Evolutionary conservation across 768 basidiomycete species (phyloP), one percentile per base, ranked within the genome.

Genomic region (Lactifluus piperatus): DNA sequence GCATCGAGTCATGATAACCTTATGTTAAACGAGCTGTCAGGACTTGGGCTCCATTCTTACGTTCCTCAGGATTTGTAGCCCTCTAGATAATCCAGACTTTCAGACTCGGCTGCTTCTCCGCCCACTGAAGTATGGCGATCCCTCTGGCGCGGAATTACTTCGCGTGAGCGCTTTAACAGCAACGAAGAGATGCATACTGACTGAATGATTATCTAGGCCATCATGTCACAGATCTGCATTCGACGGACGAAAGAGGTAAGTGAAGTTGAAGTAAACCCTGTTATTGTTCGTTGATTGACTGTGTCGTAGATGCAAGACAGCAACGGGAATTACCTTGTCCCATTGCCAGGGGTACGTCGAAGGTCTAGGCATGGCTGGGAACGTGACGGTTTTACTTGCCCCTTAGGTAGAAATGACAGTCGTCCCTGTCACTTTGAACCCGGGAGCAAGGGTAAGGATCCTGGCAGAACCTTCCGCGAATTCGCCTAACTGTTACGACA

Each of bases 1-100:
- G 29, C 34, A 24, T 34, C 37, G 22, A 2, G 11, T 39, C 24
- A 34, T 41, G 20, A 6, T 8, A 10, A 14, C 13, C 36, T 8
- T 20, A 24, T 26, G 58, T 45, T 44, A 32, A 54, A 48, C 37
- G 47, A 46, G n/a, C 26, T 26, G 54, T n/a, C 62, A 91, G 85
- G 93, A 95, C 71, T 81, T 97, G 20, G 91, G 94, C 3, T 89
- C 93, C 10, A 74, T 94, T 51, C 73, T 97, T 24, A 84, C 82
- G 2, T 97, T 97, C 73, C 77, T 95, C 36, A 79, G 76, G 68
- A 83, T 95, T n/a, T 97, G 94, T 68, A 78, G 74, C 37, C 94
- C 94, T 0, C 73, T 97, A 6, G 89, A 94, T 68, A 79, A 90
- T 10, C 84, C 86, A 52, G 86, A 91, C 56, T 86, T 87, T 66